Evolutionary conservation across 805 yeast species (phyloP), one percentile per base, ranked within the genome.

Genomic region (Hanseniaspora nectarophila): DNA sequence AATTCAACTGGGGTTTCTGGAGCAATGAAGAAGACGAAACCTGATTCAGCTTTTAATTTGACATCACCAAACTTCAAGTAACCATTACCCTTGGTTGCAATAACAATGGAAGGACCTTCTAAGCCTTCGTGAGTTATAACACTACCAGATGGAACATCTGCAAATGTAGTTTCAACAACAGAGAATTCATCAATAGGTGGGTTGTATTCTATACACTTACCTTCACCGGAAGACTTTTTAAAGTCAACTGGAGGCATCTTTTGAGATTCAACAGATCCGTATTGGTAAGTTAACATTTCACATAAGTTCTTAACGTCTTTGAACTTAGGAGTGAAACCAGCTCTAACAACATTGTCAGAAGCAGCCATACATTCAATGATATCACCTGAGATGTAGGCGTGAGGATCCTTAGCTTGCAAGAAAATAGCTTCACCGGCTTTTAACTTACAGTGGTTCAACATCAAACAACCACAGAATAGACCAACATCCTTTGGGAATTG

Each of bases 361-460:
- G 98, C 97, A 40, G 98, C 98, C 99, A 92, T 92, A 73, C 98
- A 92, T 73, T 92, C 99, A 63, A 92, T 89, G 59, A 92, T 92
- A 67, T 92, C 97, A 58, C 99, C 99, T 52, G 82, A 76, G 56
- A 92, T 90, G 69, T 92, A 92, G 32, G 98, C 98, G 68, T 92
- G 99, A 24, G 97, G 97, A 68, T 89, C 97, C 70, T 87, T 86
- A 42, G 98, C 97, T 64, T 86, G 87, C 66, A 92, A 74, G 64
- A 89, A 92, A 81, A 92, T 88, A 54, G 97, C 97, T 71, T 92
- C 95, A 56, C 99, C 99, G 12, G 86, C 76, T 35, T 77, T 69
- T 61, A 92, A 75, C 55, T 70, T 70, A 61, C 89, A 89, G 65
- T 89, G 95, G 73, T 92, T 92, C 63, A 92, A 78, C 72, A 92